phyloP scores from a whole-genome alignment of 805 yeast species.

The Hanseniaspora occidentalis region DNA sequence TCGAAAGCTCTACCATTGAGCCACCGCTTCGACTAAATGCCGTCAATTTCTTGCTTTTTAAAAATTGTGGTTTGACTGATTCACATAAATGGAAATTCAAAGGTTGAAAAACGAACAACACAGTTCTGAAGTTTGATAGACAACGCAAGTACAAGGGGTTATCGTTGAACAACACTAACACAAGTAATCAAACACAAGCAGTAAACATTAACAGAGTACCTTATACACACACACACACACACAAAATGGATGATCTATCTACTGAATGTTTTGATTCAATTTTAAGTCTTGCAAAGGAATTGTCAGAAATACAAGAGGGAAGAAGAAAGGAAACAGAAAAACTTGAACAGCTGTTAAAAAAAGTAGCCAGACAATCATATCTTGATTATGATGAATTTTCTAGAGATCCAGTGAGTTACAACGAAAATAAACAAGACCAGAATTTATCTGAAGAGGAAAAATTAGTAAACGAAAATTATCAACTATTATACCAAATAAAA shows the following conservation, averaged over 20 bases:
- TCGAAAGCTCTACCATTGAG: slow-evolving; percentile 52
- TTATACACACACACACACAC: not conserved
- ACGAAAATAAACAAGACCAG: not conserved
- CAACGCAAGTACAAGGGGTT: too few species aligned
- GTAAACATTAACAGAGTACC: not conserved
- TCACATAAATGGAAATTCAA: too few species aligned
- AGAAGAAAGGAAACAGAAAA: slow-evolving; percentile 20
- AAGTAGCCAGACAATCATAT: slow-evolving; percentile 20
- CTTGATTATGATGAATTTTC: slow-evolving; percentile 15
- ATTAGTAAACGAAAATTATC: slow-evolving; percentile 17
- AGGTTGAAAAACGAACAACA: too few species aligned
- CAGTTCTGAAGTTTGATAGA: too few species aligned
- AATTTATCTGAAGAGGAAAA: slow-evolving; percentile 11
- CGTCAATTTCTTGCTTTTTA: not conserved
- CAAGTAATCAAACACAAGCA: not conserved
- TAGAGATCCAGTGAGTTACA: slow-evolving; percentile 8
- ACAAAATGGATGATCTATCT: not conserved
- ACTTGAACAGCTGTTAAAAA: slow-evolving; percentile 14
- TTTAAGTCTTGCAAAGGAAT: slow-evolving; percentile 15
- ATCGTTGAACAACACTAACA: too few species aligned
- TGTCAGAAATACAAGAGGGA: slow-evolving; percentile 16
- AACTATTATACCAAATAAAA: slow-evolving; percentile 19
- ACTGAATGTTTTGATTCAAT: slow-evolving; percentile 20
- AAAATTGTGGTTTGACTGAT: not conserved
- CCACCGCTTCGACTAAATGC: slow-evolving; percentile 34